These are phyloP conservation scores for Geotrichum bryndzae DNA, from an alignment of 1,139 yeast species.

Conservation along the genomic window DNA sequence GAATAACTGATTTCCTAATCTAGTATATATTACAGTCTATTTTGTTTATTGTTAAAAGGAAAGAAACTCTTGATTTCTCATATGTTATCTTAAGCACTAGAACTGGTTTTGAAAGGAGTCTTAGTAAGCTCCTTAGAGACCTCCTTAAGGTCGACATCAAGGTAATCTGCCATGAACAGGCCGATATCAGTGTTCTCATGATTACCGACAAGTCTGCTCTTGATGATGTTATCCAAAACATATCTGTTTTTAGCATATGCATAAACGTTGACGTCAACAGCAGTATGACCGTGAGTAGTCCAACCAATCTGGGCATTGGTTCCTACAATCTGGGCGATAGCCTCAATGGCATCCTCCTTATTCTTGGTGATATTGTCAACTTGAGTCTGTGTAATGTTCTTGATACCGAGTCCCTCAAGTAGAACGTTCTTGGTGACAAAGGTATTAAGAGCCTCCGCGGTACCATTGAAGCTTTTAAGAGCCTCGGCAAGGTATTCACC, in stretches of 20 bases:
- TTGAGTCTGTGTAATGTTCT: constrained; percentile 48
- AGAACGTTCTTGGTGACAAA: constrained; percentile 50
- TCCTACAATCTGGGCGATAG: constrained; percentile 56
- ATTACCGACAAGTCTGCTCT: constrained; percentile 31
- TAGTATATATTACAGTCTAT: neutral
- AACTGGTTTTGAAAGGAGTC: neutral
- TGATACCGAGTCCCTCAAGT: constrained; percentile 54
- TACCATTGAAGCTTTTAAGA: constrained; percentile 34
- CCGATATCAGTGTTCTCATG: constrained; percentile 85
- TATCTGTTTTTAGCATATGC: constrained; percentile 54
- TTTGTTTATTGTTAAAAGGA: neutral
- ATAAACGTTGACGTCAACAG: constrained; percentile 82
- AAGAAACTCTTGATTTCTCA: neutral
- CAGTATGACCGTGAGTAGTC: constrained; percentile 87
- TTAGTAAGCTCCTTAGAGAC: constrained; percentile 40
- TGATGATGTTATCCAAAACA: constrained; percentile 36
- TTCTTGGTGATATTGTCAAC: constrained; percentile 33
- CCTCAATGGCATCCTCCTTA: constrained; percentile 37
- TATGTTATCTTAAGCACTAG: neutral
- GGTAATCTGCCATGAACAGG: constrained; percentile 52
- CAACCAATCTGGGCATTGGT: constrained; percentile 73
- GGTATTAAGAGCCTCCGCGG: constrained; percentile 28
- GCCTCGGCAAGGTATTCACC: constrained; percentile 56
- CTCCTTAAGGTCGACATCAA: constrained; percentile 48
- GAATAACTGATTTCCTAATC: neutral